Evolutionary conservation across 2,329 filamentous ascomycete genomes (phyloP).

Genomic region (Pseudogymnoascus sp.): DNA sequence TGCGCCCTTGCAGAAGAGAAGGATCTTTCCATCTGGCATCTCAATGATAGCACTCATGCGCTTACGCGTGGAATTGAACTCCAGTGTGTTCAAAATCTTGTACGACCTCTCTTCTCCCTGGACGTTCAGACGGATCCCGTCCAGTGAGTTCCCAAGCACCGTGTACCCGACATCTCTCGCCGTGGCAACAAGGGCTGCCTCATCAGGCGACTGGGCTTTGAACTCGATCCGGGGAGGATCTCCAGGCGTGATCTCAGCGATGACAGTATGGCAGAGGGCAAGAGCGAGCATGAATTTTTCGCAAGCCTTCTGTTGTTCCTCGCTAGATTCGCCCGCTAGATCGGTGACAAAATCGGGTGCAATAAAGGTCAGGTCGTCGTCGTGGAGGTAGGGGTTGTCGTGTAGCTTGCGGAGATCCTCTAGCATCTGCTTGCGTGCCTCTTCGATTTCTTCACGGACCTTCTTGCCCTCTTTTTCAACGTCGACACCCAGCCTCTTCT

Average conservation of each 20-base stretch:
- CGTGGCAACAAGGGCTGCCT: constrained; percentile 90
- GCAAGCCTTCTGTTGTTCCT: constrained; percentile 68
- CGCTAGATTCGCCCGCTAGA: constrained; percentile 66
- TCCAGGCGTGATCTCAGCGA: constrained; percentile 79
- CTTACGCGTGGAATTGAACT: constrained; percentile 95
- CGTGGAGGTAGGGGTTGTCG: constrained; percentile 83
- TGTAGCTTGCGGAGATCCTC: constrained; percentile 66
- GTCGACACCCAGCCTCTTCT: constrained; percentile 80
- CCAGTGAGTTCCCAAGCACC: constrained; percentile 69
- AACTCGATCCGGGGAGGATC: constrained; percentile 86
- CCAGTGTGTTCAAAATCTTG: constrained; percentile 83
- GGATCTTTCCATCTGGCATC: constrained; percentile 84
- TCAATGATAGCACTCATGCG: constrained; percentile 95
- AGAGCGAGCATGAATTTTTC: constrained; percentile 91
- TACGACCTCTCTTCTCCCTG: constrained; percentile 81
- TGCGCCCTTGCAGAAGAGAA: constrained; percentile 93
- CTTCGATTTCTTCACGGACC: constrained; percentile 69
- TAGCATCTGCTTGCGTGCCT: constrained; percentile 66
- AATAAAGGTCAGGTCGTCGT: constrained; percentile 86
- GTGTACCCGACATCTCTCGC: constrained; percentile 94
- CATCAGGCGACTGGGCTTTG: constrained; percentile 95
- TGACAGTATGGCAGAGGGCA: constrained; percentile 90
- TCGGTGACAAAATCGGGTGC: constrained; percentile 85
- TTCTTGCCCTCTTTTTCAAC: constrained; percentile 70
- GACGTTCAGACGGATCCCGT: constrained; percentile 78